Conservation (phyloP, 768 basidiomycete genomes). For the Termitomyces bulborhizus region DNA sequence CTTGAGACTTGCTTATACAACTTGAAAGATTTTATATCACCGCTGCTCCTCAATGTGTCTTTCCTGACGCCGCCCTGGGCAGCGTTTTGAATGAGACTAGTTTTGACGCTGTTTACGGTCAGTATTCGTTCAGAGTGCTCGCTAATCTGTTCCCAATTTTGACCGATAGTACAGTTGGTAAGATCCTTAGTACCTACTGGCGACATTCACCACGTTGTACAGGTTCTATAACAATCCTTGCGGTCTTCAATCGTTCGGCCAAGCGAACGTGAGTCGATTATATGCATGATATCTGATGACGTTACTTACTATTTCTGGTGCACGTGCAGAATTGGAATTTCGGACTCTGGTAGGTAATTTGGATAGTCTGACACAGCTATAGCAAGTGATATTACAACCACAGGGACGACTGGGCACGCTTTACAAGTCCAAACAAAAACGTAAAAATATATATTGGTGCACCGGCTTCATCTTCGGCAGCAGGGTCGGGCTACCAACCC, state of each 20-base stretch:
- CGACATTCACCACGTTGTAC: not conserved
- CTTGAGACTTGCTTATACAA: not conserved
- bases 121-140: not conserved
- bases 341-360: slow-evolving; percentile 39
- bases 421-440: slow-evolving; percentile 48
- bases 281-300: not conserved
- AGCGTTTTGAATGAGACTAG: slow-evolving; percentile 51
- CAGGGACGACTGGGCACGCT: slow-evolving; percentile 64
- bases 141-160: not conserved
- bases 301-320: slow-evolving; percentile 1
- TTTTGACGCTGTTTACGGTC: slow-evolving; percentile 69
- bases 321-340: slow-evolving; percentile 54
- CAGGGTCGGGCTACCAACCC: slow-evolving; percentile 55
- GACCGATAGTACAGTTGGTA: slow-evolving; percentile 29
- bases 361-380: not conserved
- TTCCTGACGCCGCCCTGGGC: slow-evolving; percentile 58
- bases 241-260: slow-evolving; percentile 40
- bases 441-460: slow-evolving; percentile 65
- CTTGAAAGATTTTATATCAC: slow-evolving; percentile 50
- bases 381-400: not conserved
- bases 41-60: slow-evolving; percentile 63
- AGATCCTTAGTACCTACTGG: not conserved
- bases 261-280: slow-evolving; percentile 37
- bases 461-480: slow-evolving; percentile 50
- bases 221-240: slow-evolving; percentile 58